phyloP scores from a whole-genome alignment of 2,329 filamentous ascomycete genomes.

The Fusarium torreyae region DNA sequence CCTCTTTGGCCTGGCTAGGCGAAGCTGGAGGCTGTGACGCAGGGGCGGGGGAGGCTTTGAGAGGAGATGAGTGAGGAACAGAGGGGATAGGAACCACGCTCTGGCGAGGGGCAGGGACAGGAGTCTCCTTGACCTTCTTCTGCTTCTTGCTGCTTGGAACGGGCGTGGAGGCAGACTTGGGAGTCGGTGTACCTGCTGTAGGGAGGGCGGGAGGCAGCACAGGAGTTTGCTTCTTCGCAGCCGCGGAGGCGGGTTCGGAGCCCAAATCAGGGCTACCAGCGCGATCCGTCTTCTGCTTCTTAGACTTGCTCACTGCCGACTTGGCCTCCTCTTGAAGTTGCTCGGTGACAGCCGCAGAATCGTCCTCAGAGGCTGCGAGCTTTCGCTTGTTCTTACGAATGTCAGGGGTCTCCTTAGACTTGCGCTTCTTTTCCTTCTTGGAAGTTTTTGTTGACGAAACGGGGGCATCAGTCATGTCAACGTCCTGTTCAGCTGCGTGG shows the following conservation, averaged over 20 bases:
- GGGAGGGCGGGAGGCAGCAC: conserved; percentile 54
- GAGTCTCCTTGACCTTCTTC: conserved; percentile 52
- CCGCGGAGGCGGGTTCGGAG: conserved; percentile 48
- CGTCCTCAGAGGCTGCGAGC: conserved; percentile 57
- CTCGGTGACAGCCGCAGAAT: conserved; percentile 54
- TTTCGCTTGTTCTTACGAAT: conserved; percentile 57
- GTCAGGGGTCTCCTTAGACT: conserved; percentile 48
- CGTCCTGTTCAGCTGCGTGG: conserved; percentile 55
- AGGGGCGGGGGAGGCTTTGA: conserved; percentile 48
- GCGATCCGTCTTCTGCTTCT: conserved; percentile 57
- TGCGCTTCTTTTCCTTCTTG: conserved; percentile 56
- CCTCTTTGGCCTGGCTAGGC: conserved; percentile 47
- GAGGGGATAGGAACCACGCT: conserved; percentile 55
- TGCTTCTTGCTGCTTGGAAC: conserved; percentile 48
- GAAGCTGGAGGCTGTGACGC: conserved; percentile 30
- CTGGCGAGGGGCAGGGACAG: conserved; percentile 50
- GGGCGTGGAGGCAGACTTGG: conserved; percentile 45
- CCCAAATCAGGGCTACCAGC: conserved; percentile 55
- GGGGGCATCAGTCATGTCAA: conserved; percentile 62
- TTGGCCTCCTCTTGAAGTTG: conserved; percentile 56
- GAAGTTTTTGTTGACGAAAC: conserved; percentile 42
- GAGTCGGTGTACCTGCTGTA: conserved; percentile 44
- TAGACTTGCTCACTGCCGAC: conserved; percentile 59
- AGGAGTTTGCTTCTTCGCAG: conserved; percentile 54
- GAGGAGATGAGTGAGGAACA: conserved; percentile 53